Percentiles rank a stretch among this genome's conserved stretches.
Evolutionary conservation across 2,329 filamentous ascomycete genomes (phyloP).

Genomic region (Neobulgaria alba): DNA sequence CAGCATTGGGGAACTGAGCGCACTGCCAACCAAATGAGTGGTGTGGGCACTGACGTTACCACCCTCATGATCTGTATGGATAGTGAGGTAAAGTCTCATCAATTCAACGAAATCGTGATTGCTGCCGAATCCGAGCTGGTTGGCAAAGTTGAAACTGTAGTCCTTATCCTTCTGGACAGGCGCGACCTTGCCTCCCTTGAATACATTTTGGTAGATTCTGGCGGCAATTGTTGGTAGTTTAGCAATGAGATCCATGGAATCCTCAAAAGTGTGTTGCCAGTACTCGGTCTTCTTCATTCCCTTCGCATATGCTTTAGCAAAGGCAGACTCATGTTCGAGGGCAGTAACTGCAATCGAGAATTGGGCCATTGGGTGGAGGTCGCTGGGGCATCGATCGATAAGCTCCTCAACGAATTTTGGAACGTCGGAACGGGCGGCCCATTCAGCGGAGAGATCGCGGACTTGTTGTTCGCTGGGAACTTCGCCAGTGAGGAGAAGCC

Average conservation of each 20-base stretch:
- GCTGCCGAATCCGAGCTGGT: slow-evolving; percentile 93
- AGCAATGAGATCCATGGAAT: slow-evolving; percentile 99
- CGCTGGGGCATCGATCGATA: slow-evolving; percentile 98
- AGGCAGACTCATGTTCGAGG: slow-evolving; percentile 95
- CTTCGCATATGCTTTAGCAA: slow-evolving; percentile 98
- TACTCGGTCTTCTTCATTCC: slow-evolving; percentile 99
- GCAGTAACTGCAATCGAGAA: slow-evolving; percentile 96
- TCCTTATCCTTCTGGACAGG: slow-evolving; percentile 98
- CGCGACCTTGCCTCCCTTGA: slow-evolving; percentile 99
- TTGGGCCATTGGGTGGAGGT: slow-evolving; percentile 99
- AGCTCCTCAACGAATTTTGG: slow-evolving; percentile 99
- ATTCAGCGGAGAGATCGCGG: slow-evolving; percentile 94
- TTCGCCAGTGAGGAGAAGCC: slow-evolving; percentile 97
- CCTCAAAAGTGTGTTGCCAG: slow-evolving; percentile 99
- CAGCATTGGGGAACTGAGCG: slow-evolving; percentile 94
- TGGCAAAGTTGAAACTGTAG: slow-evolving; percentile 98
- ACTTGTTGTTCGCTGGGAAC: slow-evolving; percentile 97
- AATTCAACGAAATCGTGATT: slow-evolving; percentile 98
- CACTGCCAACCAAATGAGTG: slow-evolving; percentile 93
- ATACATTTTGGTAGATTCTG: slow-evolving; percentile 99
- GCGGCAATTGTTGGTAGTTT: slow-evolving; percentile 97
- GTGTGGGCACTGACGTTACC: slow-evolving; percentile 98
- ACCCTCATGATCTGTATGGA: slow-evolving; percentile 99
- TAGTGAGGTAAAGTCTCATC: slow-evolving; percentile 97
- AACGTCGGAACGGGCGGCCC: slow-evolving; percentile 93